Evolutionary conservation across 169 alveolate species (phyloP).

Genomic region (Babesia bigemina): DNA sequence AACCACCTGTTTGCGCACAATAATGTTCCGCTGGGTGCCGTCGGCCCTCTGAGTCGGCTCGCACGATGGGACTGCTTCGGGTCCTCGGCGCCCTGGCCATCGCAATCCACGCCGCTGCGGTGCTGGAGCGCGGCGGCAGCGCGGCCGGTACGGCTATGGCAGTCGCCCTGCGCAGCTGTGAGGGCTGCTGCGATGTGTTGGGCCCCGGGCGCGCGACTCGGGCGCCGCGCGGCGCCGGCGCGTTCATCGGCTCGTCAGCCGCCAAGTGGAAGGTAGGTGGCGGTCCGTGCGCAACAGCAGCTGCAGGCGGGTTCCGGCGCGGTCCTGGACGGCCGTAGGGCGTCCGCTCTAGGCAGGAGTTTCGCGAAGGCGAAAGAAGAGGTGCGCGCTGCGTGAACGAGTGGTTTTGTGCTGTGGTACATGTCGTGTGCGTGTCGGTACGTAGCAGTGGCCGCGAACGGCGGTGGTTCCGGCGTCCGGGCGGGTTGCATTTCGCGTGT

Average conservation of each 20-base stretch:
- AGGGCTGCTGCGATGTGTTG: slow-evolving; percentile 2
- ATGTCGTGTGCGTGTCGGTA: not conserved
- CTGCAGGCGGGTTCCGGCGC: not conserved
- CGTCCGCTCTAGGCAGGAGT: not conserved
- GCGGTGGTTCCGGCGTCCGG: slow-evolving; percentile 22
- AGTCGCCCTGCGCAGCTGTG: slow-evolving; percentile 14
- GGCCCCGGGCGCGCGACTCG: not conserved
- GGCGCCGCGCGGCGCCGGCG: not conserved
- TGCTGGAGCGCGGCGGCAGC: not conserved
- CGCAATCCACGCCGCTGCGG: slow-evolving; percentile 17
- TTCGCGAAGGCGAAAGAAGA: slow-evolving; percentile 35
- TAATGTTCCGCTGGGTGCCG: slow-evolving; percentile 27
- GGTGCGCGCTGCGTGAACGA: slow-evolving; percentile 33
- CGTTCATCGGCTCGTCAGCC: slow-evolving; percentile 20
- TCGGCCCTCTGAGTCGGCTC: slow-evolving; percentile 41
- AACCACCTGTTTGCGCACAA: not conserved
- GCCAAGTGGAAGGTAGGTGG: slow-evolving; percentile 20
- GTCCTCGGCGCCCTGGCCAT: slow-evolving; percentile 22
- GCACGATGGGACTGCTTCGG: slow-evolving; percentile 30
- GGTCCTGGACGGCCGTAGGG: not conserved
- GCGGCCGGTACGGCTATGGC: not conserved
- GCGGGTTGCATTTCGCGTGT: slow-evolving; percentile 51
- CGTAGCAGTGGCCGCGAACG: not conserved
- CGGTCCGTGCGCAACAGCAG: not conserved
- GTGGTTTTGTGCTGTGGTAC: slow-evolving; percentile 1